Evolutionary conservation across 768 basidiomycete species (phyloP), one percentile per base, ranked within the genome.

Genomic region (Leccinum truebloodii): DNA sequence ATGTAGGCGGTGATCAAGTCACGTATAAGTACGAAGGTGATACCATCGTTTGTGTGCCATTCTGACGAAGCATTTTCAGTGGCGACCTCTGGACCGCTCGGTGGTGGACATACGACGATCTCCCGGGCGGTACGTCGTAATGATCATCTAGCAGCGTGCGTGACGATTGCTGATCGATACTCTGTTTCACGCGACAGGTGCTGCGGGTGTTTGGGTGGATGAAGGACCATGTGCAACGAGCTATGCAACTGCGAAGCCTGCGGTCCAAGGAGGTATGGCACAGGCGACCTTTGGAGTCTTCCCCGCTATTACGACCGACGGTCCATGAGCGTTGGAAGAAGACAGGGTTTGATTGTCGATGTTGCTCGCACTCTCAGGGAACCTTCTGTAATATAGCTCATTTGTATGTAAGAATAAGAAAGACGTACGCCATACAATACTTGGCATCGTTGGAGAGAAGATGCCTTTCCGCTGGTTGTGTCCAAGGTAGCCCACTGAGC

Each of bases 41-140:
- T 26, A 26, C n/a, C 8, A 18, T 20, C 2, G 0, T n/a, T 8
- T 20, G 3, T 34, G 39, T 22, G 1, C 26, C 44, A 41, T 34
- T 37, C 35, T 39, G 20, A 66, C 52, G 35, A 4, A 0, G 16
- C 0, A 12, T 18, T 37, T 57, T 55, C 52, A 83, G 83, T 56
- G 80, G 81, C 12, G 69, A 82, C 60, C 71, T 83, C 10, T 85
- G 83, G 83, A 78, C 73, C 1, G 81, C 82, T 4, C 67, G 76
- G 55, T 81, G 77, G 76, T 84, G 84, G 83, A 75, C 73, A 10
- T 70, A 81, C 48, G 66, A 69, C 24, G 80, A 82, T 70, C 22
- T 66, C 35, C 76, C 73, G 8, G 70, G 72, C 3, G 75, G 77
- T 73, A 55, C 14, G 69, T 68, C 28, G 30, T n/a, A 3, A 12